These are phyloP conservation scores for Calocybe gangraenosa DNA, from an alignment of 768 basidiomycete genomes.

Conservation along the genomic window DNA sequence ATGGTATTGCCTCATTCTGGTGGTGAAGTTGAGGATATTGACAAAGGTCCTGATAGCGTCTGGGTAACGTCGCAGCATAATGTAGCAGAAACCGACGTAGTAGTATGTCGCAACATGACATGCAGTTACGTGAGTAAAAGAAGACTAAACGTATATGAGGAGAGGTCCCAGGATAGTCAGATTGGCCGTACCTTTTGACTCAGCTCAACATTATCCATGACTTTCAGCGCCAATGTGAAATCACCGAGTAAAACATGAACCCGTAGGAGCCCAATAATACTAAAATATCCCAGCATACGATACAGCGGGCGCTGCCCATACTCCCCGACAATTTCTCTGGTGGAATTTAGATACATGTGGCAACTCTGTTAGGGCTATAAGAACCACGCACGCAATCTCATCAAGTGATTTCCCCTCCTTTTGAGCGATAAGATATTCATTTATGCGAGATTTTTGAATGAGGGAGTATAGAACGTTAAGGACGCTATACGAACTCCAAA, in stretches of 20 bases:
- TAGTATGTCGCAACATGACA: constrained; percentile 95
- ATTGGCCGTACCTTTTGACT: constrained; percentile 67
- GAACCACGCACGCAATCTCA: constrained; percentile 74
- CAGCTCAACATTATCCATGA: constrained; percentile 92
- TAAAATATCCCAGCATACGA: constrained; percentile 95
- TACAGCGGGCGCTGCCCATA: constrained; percentile 90
- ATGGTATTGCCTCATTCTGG: constrained; percentile 95
- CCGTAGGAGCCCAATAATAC: constrained; percentile 89
- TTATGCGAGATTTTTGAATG: constrained; percentile 95
- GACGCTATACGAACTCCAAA: constrained; percentile 98
- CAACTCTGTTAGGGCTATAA: neutral
- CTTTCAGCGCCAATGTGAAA: constrained; percentile 90
- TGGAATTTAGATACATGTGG: constrained; percentile 2
- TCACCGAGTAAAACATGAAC: constrained; percentile 97
- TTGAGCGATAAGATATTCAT: constrained; percentile 85
- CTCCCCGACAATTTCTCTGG: constrained; percentile 82
- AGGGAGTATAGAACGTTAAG: constrained; percentile 97
- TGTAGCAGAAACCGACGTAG: constrained; percentile 95
- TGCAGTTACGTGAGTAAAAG: constrained; percentile 94
- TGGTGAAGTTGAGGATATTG: constrained; percentile 90
- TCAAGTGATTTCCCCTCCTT: constrained; percentile 77
- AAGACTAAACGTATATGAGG: constrained; percentile 44
- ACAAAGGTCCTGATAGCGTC: constrained; percentile 95
- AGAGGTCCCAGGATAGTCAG: neutral
- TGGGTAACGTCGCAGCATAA: constrained; percentile 90